phyloP scores from a whole-genome alignment of 1,284 basidiomycete species.

The Fomitopsis palustris region DNA sequence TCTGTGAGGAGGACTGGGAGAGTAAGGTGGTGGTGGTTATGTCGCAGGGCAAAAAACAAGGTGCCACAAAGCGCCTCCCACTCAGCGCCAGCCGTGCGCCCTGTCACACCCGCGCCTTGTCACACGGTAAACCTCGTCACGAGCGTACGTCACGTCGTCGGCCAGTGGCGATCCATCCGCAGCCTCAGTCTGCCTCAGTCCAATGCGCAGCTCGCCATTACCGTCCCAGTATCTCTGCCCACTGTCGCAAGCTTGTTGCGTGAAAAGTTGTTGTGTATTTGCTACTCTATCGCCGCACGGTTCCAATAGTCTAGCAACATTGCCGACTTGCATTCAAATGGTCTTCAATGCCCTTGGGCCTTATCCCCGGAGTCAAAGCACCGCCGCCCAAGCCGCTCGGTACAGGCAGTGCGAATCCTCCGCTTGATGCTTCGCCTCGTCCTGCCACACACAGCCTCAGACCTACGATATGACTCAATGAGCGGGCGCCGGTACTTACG shows the following conservation, averaged over 20 bases:
- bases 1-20: background rate
- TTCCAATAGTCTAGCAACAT: too few relatives aligned
- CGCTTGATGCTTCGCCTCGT: background rate
- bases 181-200: too few relatives aligned
- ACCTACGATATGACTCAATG: background rate
- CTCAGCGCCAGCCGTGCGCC: background rate
- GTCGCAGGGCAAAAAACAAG: conserved; percentile 3
- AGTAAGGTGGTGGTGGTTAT: background rate
- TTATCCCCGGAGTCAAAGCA: background rate
- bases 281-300: background rate
- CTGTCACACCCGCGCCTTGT: conserved; percentile 4
- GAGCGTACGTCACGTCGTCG: background rate
- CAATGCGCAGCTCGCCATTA: too few relatives aligned
- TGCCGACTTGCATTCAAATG: too few relatives aligned
- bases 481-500: background rate
- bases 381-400: background rate
- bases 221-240: too few relatives aligned
- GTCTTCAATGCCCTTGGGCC: background rate
- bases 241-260: too few relatives aligned
- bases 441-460: background rate
- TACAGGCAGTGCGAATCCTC: background rate
- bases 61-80: background rate
- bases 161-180: conserved; percentile 3
- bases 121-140: conserved; percentile 2
- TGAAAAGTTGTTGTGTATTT: background rate